These are phyloP conservation scores for Veloboletus limbatus DNA, from an alignment of 1,284 basidiomycete species.

Conservation along the genomic window DNA sequence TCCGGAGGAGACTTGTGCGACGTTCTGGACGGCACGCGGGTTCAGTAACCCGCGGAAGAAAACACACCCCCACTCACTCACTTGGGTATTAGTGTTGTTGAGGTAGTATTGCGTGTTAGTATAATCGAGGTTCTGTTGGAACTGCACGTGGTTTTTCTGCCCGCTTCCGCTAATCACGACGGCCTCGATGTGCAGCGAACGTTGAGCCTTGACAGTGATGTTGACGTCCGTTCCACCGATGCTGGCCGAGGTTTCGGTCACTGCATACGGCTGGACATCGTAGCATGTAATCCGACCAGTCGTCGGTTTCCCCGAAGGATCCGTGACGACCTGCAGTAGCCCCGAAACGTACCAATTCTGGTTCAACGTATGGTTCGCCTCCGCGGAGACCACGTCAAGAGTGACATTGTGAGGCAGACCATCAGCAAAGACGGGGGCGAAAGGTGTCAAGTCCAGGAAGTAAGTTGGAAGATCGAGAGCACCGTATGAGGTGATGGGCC, in stretches of 20 bases:
- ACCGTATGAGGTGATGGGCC: conserved; percentile 77
- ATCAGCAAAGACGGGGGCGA: conserved; percentile 69
- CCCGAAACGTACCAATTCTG: conserved; percentile 79
- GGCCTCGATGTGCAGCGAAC: conserved; percentile 46
- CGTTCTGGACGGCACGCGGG: conserved; percentile 40
- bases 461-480: conserved; percentile 79
- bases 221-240: conserved; percentile 42
- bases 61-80: conserved; percentile 21
- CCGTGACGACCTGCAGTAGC: conserved; percentile 64
- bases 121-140: conserved; percentile 45
- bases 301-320: conserved; percentile 58
- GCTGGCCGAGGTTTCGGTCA: conserved; percentile 46
- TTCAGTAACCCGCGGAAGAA: background rate
- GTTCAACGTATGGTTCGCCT: conserved; percentile 60
- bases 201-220: conserved; percentile 47
- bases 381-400: conserved; percentile 71
- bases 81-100: conserved; percentile 40
- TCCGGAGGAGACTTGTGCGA: conserved; percentile 61
- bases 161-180: conserved; percentile 50
- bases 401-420: conserved; percentile 65
- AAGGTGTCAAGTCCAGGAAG: conserved; percentile 76
- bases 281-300: conserved; percentile 65
- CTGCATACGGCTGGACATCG: conserved; percentile 54
- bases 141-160: conserved; percentile 42
- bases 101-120: conserved; percentile 51